Percentiles rank a stretch among this genome's conserved stretches.
Conservation (phyloP, 768 basidiomycete genomes). For the Russula foetens region DNA sequence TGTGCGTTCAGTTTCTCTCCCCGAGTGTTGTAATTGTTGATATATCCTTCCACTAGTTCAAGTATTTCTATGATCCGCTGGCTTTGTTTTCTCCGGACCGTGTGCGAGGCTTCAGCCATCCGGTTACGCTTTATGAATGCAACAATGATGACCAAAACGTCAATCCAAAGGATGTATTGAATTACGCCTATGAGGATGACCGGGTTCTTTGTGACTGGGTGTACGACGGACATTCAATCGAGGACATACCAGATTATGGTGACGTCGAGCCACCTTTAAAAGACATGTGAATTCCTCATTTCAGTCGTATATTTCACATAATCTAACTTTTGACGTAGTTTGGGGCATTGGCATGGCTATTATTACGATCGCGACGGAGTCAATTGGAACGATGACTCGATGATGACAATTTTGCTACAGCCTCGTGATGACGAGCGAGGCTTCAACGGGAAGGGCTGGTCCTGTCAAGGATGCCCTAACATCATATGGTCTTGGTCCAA, state of each 20-base stretch:
- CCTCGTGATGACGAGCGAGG: slow-evolving; percentile 2
- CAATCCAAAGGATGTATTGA: too few relatives aligned
- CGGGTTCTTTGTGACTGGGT: slow-evolving; percentile 3
- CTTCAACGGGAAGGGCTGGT: slow-evolving; percentile 8
- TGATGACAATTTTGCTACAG: slow-evolving; percentile 8
- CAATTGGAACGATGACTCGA: not conserved
- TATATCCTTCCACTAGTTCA: not conserved
- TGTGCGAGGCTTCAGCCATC: too few relatives aligned
- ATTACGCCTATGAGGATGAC: too few relatives aligned
- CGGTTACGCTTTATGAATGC: too few relatives aligned
- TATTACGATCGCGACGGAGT: not conserved
- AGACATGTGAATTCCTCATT: not conserved
- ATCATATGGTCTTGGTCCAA: slow-evolving; percentile 16
- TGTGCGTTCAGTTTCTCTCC: slow-evolving; percentile 1
- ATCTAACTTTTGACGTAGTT: not conserved
- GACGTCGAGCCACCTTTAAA: not conserved
- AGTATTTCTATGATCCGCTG: not conserved
- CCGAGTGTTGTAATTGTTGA: not conserved
- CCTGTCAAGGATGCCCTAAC: slow-evolving; percentile 1
- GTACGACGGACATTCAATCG: slow-evolving; percentile 7
- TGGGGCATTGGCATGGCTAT: slow-evolving; percentile 15
- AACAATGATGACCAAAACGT: too few relatives aligned
- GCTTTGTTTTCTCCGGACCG: too few relatives aligned
- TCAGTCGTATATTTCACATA: not conserved
- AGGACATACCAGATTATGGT: not conserved